Percentiles rank a stretch among this genome's conserved stretches.
phyloP scores from a whole-genome alignment of 306 rosid genomes.

The Delonix regia region DNA sequence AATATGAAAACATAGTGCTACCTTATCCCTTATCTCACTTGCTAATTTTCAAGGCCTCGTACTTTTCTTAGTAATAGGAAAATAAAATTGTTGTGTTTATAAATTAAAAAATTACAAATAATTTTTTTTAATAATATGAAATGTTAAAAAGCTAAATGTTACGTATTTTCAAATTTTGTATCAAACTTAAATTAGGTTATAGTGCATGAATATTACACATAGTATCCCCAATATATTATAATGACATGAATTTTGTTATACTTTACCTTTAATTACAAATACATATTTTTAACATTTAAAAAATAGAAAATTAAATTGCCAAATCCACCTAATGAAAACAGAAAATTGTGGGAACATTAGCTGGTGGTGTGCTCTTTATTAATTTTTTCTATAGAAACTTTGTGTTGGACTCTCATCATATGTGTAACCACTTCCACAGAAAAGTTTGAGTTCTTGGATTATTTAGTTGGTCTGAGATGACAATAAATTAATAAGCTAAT shows the following conservation, averaged over 20 bases:
- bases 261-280: background rate
- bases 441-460: background rate
- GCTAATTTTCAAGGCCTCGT: too few relatives aligned
- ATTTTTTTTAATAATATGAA: too few relatives aligned
- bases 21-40: too few relatives aligned
- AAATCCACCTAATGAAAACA: background rate
- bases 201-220: too few relatives aligned
- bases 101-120: too few relatives aligned
- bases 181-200: background rate
- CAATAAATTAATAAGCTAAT: background rate
- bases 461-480: background rate
- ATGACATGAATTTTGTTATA: background rate
- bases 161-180: background rate
- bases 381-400: background rate
- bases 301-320: background rate
- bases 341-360: background rate
- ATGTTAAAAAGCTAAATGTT: too few relatives aligned
- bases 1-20: too few relatives aligned
- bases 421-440: background rate
- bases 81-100: too few relatives aligned
- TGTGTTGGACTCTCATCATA: background rate
- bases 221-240: background rate
- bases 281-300: background rate
- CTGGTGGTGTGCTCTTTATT: conserved; percentile 6
- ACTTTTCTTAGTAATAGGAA: too few relatives aligned